Evolutionary conservation across 495 filamentous ascomycete genomes (phyloP).

Genomic region (Penicillium canescens): DNA sequence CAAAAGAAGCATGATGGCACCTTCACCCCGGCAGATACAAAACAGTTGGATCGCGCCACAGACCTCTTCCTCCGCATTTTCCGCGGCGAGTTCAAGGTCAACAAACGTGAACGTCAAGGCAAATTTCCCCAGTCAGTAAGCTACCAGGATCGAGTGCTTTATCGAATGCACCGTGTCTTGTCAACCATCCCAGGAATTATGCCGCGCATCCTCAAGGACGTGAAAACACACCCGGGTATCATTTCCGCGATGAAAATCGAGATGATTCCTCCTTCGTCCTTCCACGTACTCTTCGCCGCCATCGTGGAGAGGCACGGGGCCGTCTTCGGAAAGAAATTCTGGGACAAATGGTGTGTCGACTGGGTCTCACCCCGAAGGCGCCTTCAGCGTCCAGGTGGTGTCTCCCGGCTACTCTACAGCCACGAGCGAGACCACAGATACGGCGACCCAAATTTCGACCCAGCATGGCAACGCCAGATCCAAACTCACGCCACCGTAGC

Average conservation of each 20-base stretch:
- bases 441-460: constrained; percentile 33
- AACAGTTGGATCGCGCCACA: constrained; percentile 22
- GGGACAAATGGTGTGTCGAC: constrained; percentile 43
- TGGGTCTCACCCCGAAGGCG: constrained; percentile 14
- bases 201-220: constrained; percentile 16
- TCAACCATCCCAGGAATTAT: constrained; percentile 28
- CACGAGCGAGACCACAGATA: constrained; percentile 20
- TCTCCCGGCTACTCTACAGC: constrained; percentile 25
- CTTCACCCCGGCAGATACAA: constrained; percentile 1
- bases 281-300: constrained; percentile 49
- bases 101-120: constrained; percentile 12
- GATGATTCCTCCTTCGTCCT: constrained; percentile 37
- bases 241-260: constrained; percentile 17
- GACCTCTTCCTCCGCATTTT: constrained; percentile 33
- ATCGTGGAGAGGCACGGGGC: constrained; percentile 50
- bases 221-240: constrained; percentile 14
- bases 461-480: constrained; percentile 24
- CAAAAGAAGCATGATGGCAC: constrained; percentile 6
- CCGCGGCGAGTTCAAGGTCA: constrained; percentile 30
- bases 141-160: constrained; percentile 33
- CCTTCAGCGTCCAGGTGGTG: constrained; percentile 33
- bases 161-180: constrained; percentile 28
- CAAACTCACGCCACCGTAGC: constrained; percentile 33
- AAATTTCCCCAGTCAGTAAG: constrained; percentile 10
- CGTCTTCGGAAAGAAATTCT: constrained; percentile 38